Evolutionary conservation across 1,284 basidiomycete species (phyloP), one percentile per base, ranked within the genome.

Genomic region (Puccinia hordei): DNA sequence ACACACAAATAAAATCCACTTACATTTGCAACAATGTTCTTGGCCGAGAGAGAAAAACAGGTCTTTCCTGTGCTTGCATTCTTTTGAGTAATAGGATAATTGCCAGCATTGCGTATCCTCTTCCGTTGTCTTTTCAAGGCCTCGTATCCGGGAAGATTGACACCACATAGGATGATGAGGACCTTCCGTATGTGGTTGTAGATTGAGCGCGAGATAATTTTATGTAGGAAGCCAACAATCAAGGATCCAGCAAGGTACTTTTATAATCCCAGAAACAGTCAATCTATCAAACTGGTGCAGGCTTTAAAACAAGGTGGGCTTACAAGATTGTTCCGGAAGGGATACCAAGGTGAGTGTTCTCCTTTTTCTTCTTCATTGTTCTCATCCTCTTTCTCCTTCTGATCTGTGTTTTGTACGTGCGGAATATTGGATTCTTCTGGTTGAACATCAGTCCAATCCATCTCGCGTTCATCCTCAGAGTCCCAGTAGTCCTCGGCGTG

Each of bases 261-360:
- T 30, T 59, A 9, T 13, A 17, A 49, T 15, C 17, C 38, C 46
- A 59, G 27, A 59, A 59, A 30, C 24, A 6, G 5, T 1, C 24
- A 59, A 59, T 27, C 13, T 30, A 12, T 59, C 27, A 30, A 27
- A 12, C 53, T 55, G 4, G 19, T 5, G 33, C 10, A 30, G 24
- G n/a, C 15, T 33, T 1, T 10, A 59, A 59, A 1, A 9, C 27
- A 17, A 59, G 35, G 6, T 35, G 6, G 17, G 15, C 63, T 66
- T 13, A 66, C 63, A 66, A 13, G 9, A 38, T 66, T 66, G 24
- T 41, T 44, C 15, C 38, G 38, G 13, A 66, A 66, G 5, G 63
- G 63, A 66, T 41, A 66, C 63, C 63, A 66, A 46, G 63, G 63
- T 66, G 63, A 66, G 63, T 66, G 8, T n/a, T n/a, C 13, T 44